Evolutionary conservation across 805 yeast genomes (phyloP).

Genomic region (Saturnispora mendoncae): DNA sequence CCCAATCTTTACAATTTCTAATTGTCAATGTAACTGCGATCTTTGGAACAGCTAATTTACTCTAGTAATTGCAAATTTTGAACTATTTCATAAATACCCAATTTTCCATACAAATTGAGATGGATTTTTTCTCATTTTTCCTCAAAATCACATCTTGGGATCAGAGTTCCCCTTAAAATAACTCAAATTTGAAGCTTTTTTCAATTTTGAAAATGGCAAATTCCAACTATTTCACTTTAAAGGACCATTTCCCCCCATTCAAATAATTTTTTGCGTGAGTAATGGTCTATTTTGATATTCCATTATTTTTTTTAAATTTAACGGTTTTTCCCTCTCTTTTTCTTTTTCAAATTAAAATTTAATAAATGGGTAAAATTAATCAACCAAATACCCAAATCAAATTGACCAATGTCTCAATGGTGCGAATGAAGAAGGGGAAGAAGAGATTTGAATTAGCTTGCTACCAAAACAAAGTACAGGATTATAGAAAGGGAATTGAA

Average conservation of each 20-base stretch:
- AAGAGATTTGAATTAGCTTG: conserved; percentile 93
- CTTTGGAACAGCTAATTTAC: too few species aligned
- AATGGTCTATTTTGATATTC: neutral
- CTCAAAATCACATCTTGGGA: neutral
- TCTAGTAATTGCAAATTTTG: too few species aligned
- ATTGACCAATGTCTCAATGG: conserved; percentile 89
- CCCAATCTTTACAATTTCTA: too few species aligned
- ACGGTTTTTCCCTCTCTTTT: neutral
- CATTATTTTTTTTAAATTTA: neutral
- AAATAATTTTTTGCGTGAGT: conserved; percentile 2
- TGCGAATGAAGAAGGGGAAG: conserved; percentile 82
- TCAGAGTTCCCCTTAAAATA: neutral
- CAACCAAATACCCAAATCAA: conserved; percentile 88
- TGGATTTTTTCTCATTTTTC: neutral
- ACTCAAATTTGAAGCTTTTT: neutral
- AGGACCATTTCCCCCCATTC: neutral
- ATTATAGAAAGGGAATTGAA: conserved; percentile 81
- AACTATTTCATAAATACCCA: neutral
- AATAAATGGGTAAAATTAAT: conserved; percentile 41
- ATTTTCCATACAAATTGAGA: conserved; percentile 7
- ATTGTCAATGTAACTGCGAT: too few species aligned
- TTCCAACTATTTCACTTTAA: neutral
- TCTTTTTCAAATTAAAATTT: neutral
- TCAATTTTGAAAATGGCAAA: neutral
- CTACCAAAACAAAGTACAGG: conserved; percentile 94